Base-by-base conservation (phyloP, 2,329 filamentous ascomycete species). In the Cladophialophora yegresii region DNA sequence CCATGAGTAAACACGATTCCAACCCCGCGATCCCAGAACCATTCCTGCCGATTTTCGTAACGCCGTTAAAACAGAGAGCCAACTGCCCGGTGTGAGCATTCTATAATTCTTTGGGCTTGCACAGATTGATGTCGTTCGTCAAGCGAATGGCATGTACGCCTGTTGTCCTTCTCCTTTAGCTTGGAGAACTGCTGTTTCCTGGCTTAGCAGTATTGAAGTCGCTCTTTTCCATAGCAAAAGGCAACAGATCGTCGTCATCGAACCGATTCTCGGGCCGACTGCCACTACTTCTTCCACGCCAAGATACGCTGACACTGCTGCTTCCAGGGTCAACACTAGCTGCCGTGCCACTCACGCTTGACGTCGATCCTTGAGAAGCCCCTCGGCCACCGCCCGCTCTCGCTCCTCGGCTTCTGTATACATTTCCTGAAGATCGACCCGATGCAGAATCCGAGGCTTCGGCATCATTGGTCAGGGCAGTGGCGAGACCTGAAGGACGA, bases 161-260 rank as follows among this genome's bases (percentile, higher is more conserved):
- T 30, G 12, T 26, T 12, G 12, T 20, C 60, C 54, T 49, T 45
- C 26, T n/a, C 32, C 36, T 8, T 51, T 20, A 51, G 32, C 13
- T 40, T 23, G 26, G 43, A 13, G 51, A 28, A n/a, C 36, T 7
- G 28, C 32, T 10, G 22, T 40, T 40, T 58, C 30, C 63, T 13
- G 63, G 2, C 40, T 55, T 33, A 20, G 61, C 33, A n/a, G 62
- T 68, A 40, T 68, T 56, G 50, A 68, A 68, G 53, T 68, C 67
- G 57, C 70, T 71, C 54, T 55, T 66, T 36, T 71, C 69, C 66
- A 71, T 70, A 8, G 69, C 65, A 62, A 71, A 71, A 26, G 70
- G 68, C 7, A 71, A 54, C 16, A 70, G 67, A n/a, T 71, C 70
- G 28, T 70, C 68, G 20, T 71, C 70, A 40, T 71, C 70, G 47